Base-by-base conservation (phyloP, 257 asterid genomes). In the Anisodus tanguticus region DNA sequence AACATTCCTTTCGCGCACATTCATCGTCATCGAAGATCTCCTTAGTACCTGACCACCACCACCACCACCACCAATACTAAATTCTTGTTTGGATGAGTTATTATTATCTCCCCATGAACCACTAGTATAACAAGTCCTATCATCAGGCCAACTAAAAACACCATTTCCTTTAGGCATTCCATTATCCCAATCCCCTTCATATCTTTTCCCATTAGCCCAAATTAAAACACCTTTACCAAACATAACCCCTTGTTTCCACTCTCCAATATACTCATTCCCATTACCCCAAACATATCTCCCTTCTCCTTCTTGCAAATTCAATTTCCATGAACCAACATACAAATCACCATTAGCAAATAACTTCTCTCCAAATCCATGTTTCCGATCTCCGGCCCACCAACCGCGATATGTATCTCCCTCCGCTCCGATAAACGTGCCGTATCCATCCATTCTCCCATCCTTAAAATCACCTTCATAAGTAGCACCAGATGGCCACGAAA, bases 181-280 rank as follows among this genome's bases (percentile, higher is more conserved):
- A 80, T 81, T 67, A 26, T 80, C 82, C 87, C 87, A 81, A 80
- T 85, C 87, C 12, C 87, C 87, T 80, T 85, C 87, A 71, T 80
- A 85, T 58, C 85, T 81, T 35, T 85, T 85, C 82, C 87, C 87
- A 72, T 81, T 85, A 7, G 78, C 84, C 87, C 87, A 85, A 80
- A 85, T 81, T 49, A 85, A 49, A 69, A 85, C 82, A 11, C 87
- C 87, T 85, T 85, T 85, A 16, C 87, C 87, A 69, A 31, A 81
- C 87, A 85, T 85, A 11, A 85, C 87, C 16, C 85, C 85, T 51
- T 85, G 81, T 64, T 39, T 85, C 87, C 87, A 85, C 9, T 85
- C 85, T 17, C 87, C 87, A 4, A 85, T 60, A 45, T 85, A 85
- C 86, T 83, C 86, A 59, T 83, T 83, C 76, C 86, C 86, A 83